Evolutionary conservation across 1,139 yeast genomes (phyloP).

Genomic region (Protomyces inouyei): DNA sequence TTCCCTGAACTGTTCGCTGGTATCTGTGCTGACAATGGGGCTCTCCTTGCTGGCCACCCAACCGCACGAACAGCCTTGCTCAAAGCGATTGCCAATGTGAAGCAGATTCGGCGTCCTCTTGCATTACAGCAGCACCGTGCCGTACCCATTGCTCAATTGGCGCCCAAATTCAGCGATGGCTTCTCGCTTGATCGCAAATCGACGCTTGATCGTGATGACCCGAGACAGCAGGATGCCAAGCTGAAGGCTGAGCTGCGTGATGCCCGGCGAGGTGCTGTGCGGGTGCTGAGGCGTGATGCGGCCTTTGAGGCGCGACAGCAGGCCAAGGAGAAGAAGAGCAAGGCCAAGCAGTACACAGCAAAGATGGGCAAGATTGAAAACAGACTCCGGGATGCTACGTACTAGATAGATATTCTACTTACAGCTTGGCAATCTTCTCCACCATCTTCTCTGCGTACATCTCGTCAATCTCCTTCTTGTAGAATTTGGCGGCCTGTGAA

Average conservation of each 20-base stretch:
- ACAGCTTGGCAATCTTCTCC: slow-evolving; percentile 13
- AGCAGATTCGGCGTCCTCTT: slow-evolving; percentile 60
- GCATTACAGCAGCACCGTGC: slow-evolving; percentile 84
- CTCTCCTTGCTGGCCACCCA: slow-evolving; percentile 37
- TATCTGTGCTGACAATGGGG: slow-evolving; percentile 29
- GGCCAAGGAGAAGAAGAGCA: slow-evolving; percentile 68
- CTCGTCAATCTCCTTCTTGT: slow-evolving; percentile 42
- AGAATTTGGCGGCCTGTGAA: slow-evolving; percentile 52
- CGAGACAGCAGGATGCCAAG: slow-evolving; percentile 76
- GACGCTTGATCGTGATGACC: slow-evolving; percentile 67
- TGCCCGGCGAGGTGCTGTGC: slow-evolving; percentile 80
- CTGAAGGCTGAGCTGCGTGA: slow-evolving; percentile 81
- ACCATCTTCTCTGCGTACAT: slow-evolving; percentile 50
- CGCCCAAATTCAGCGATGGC: slow-evolving; percentile 93
- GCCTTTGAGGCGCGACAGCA: slow-evolving; percentile 82
- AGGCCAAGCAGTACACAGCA: slow-evolving; percentile 74
- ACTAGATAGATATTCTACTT: neutral
- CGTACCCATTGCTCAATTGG: slow-evolving; percentile 72
- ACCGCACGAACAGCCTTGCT: slow-evolving; percentile 10
- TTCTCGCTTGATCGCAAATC: slow-evolving; percentile 94
- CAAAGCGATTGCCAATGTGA: slow-evolving; percentile 51
- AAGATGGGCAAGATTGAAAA: slow-evolving; percentile 69
- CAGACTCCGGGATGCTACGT: slow-evolving; percentile 9
- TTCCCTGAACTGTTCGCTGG: slow-evolving; percentile 52
- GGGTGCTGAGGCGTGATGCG: slow-evolving; percentile 85